Percentiles rank a stretch among this genome's conserved stretches.
phyloP scores from a whole-genome alignment of 2,329 filamentous ascomycete species.

The Colletotrichum tropicicola region DNA sequence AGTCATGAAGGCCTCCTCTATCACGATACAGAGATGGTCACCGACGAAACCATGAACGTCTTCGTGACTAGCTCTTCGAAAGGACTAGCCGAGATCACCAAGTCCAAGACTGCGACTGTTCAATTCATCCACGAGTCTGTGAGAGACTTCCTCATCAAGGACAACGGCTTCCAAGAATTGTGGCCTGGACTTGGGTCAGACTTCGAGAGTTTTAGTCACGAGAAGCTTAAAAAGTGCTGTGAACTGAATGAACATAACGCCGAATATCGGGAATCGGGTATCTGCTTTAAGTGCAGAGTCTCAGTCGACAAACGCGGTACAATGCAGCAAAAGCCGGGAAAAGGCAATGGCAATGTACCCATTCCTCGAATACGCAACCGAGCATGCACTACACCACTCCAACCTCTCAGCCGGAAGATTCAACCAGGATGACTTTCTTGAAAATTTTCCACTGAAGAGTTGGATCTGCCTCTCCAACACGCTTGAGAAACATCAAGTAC shows the following conservation, averaged over 20 bases:
- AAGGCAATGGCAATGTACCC: too few species aligned
- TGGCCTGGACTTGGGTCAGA: neutral
- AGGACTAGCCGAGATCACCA: conserved; percentile 52
- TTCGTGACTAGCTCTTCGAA: conserved; percentile 52
- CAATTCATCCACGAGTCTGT: conserved; percentile 65
- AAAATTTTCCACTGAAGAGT: too few species aligned
- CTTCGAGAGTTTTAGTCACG: neutral
- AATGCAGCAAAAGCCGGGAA: too few species aligned
- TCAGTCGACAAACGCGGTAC: too few species aligned
- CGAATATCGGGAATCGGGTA: too few species aligned
- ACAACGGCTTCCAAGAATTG: conserved; percentile 35
- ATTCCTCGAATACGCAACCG: too few species aligned
- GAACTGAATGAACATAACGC: neutral
- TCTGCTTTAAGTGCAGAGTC: too few species aligned
- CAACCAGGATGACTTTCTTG: too few species aligned
- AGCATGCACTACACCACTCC: too few species aligned
- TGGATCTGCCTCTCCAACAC: too few species aligned
- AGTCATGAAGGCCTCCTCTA: neutral
- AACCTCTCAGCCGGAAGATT: too few species aligned
- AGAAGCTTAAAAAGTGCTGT: neutral
- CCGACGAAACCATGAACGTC: conserved; percentile 35
- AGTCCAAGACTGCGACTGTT: conserved; percentile 37
- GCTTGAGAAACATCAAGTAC: conserved; percentile 26
- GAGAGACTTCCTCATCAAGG: conserved; percentile 53
- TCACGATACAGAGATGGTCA: conserved; percentile 35